Percentiles rank a stretch among this genome's conserved stretches.
phyloP scores from a whole-genome alignment of 2,329 filamentous ascomycete species.

The Geosmithia putterillii region DNA sequence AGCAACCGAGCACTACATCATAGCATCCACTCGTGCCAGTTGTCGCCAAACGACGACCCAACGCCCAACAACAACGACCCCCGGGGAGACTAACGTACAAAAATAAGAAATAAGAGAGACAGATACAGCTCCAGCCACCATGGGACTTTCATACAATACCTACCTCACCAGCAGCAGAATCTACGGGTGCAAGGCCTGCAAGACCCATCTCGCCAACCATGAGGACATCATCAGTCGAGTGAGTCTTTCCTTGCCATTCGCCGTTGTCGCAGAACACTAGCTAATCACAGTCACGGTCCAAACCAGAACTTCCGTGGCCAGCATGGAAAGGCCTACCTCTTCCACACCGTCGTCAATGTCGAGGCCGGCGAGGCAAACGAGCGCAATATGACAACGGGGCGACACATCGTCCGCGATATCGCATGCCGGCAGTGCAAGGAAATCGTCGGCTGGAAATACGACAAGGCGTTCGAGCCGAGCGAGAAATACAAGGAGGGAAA shows the following conservation, averaged over 20 bases:
- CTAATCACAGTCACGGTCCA: not conserved
- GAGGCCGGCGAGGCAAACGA: conserved; percentile 74
- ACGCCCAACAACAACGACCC: not conserved
- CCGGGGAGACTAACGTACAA: not conserved
- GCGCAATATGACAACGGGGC: conserved; percentile 95
- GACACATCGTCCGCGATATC: conserved; percentile 90
- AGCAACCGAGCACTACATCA: no score
- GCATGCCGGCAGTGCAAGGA: conserved; percentile 82
- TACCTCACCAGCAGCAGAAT: conserved; percentile 81
- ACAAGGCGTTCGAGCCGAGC: conserved; percentile 81
- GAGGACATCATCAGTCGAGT: conserved; percentile 94
- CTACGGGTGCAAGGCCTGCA: conserved; percentile 89
- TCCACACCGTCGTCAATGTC: conserved; percentile 89
- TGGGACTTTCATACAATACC: conserved; percentile 86
- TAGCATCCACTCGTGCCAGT: no score
- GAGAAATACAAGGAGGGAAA: conserved; percentile 99
- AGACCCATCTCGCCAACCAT: conserved; percentile 87
- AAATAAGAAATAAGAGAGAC: not conserved
- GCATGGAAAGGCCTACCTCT: conserved; percentile 95
- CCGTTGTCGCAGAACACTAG: not conserved
- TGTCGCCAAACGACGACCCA: no score
- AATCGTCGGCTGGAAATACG: conserved; percentile 96
- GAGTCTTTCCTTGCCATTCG: conserved; percentile 18
- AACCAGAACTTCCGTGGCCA: conserved; percentile 90
- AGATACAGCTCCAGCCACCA: conserved; percentile 18